Base-by-base conservation (phyloP, 345 rosid genomes). In the Chamaenerion angustifolium region DNA sequence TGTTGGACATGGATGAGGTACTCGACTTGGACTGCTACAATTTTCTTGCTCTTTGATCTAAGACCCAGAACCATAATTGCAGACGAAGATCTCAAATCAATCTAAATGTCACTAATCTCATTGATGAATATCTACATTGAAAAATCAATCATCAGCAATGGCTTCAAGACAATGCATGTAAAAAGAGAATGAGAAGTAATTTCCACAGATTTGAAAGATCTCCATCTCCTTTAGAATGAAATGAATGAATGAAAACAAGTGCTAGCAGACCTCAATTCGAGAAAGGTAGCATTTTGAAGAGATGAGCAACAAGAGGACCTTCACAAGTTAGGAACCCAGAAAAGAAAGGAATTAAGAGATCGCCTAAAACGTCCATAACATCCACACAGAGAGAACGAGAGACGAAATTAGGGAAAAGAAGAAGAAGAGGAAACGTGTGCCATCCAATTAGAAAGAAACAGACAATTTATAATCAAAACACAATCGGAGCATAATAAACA, bases 21-120 rank as follows among this genome's bases (percentile, higher is more conserved):
- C 60, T 68, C 73, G 40, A 65, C 64, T 52, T 65, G 68, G 55
- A 67, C 64, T 0, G 59, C 48, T 40, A 37, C 55, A 11, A 70
- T 68, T 64, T 67, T 82, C 16, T 63, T 59, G 71, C 67, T 72
- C 79, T 72, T 82, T 14, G 76, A 71, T 71, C 77, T 67, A 45
- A 82, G 44, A 42, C 90, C 83, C 4, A 82, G 81, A 68, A 82
- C 83, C 90, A 82, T 78, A 42, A 51, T 61, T 5, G 48, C 40
- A 16, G 8, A 52, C 16, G 43, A 54, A 17, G 53, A 11, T 27
- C 58, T 61, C 68, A 49, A 60, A 31, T 43, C 46, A 40, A 11
- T 14, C 61, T 31, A 11, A 55, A 43, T 49, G 48, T 44, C 45
- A 31, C 37, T 31, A 31, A 21, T 19, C 54, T 60, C 59, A 48